These are phyloP conservation scores for Blastomyces silverae DNA, from an alignment of 2,329 filamentous ascomycete species.

Conservation along the genomic window DNA sequence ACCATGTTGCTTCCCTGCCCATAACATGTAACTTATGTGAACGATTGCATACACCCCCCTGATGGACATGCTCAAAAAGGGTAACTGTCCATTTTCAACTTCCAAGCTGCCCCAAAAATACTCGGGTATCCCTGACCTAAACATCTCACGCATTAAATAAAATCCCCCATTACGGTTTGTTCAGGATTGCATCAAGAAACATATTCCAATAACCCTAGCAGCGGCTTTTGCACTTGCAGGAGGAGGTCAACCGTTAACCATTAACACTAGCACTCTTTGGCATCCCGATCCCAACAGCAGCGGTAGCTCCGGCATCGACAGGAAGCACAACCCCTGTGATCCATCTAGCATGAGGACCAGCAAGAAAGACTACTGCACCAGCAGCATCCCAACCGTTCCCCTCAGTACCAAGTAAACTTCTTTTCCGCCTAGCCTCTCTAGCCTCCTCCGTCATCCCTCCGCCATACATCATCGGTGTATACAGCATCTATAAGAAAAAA, in stretches of 20 bases:
- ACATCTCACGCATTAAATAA: background rate
- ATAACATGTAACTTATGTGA: no score
- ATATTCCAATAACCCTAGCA: background rate
- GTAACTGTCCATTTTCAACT: no score
- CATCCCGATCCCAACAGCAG: slow-evolving; percentile 39
- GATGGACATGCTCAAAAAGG: no score
- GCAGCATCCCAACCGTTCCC: slow-evolving; percentile 51
- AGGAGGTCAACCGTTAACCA: slow-evolving; percentile 19
- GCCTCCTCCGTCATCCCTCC: slow-evolving; percentile 47
- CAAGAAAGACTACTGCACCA: slow-evolving; percentile 48
- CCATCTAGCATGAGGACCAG: slow-evolving; percentile 48
- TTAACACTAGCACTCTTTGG: slow-evolving; percentile 36
- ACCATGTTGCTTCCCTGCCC: no score
- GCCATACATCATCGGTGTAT: slow-evolving; percentile 51
- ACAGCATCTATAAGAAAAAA: slow-evolving; percentile 39
- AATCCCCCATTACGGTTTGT: background rate
- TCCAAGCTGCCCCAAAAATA: background rate
- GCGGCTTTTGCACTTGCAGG: background rate
- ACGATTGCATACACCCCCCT: no score
- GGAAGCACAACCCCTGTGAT: slow-evolving; percentile 46
- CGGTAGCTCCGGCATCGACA: slow-evolving; percentile 45
- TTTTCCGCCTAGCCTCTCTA: slow-evolving; percentile 44
- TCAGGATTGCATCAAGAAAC: background rate
- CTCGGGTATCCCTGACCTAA: background rate
- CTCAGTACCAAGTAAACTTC: slow-evolving; percentile 49